Percentiles rank a stretch among this genome's conserved stretches.
Conservation (phyloP, 2,329 filamentous ascomycete genomes). For the Colletotrichum sidae region DNA sequence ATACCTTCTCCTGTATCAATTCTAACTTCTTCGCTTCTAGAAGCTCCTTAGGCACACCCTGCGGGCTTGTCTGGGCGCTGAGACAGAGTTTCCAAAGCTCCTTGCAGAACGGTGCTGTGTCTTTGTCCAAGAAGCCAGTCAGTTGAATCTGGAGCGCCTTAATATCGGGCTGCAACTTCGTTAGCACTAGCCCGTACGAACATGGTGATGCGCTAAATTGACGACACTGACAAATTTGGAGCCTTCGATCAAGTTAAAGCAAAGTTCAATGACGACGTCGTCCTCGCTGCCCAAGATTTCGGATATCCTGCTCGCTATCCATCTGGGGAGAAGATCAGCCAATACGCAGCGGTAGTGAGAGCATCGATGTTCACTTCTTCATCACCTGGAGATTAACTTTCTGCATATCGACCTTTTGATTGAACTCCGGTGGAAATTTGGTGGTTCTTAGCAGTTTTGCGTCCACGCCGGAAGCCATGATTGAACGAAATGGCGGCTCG, state of each 20-base stretch:
- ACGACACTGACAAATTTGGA: slow-evolving; percentile 73
- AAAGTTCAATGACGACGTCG: slow-evolving; percentile 93
- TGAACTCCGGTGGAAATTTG: slow-evolving; percentile 94
- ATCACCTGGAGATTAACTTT: slow-evolving; percentile 98
- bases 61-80: slow-evolving; percentile 87
- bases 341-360: slow-evolving; percentile 9
- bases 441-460: slow-evolving; percentile 90
- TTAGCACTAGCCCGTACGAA: slow-evolving; percentile 4
- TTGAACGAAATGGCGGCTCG: slow-evolving; percentile 39
- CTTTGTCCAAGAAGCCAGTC: slow-evolving; percentile 93
- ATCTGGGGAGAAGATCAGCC: slow-evolving; percentile 65
- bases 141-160: slow-evolving; percentile 95
- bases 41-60: slow-evolving; percentile 93
- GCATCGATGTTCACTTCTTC: slow-evolving; percentile 76
- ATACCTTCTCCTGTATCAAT: slow-evolving; percentile 92
- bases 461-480: slow-evolving; percentile 87
- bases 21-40: slow-evolving; percentile 97
- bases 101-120: slow-evolving; percentile 89
- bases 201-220: neutral
- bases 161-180: slow-evolving; percentile 81
- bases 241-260: slow-evolving; percentile 77
- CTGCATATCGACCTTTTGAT: slow-evolving; percentile 93
- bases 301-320: slow-evolving; percentile 90
- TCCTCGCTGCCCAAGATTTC: slow-evolving; percentile 93
- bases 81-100: slow-evolving; percentile 92